phyloP scores from a whole-genome alignment of 768 basidiomycete species.

The Tricholoma matsutake region DNA sequence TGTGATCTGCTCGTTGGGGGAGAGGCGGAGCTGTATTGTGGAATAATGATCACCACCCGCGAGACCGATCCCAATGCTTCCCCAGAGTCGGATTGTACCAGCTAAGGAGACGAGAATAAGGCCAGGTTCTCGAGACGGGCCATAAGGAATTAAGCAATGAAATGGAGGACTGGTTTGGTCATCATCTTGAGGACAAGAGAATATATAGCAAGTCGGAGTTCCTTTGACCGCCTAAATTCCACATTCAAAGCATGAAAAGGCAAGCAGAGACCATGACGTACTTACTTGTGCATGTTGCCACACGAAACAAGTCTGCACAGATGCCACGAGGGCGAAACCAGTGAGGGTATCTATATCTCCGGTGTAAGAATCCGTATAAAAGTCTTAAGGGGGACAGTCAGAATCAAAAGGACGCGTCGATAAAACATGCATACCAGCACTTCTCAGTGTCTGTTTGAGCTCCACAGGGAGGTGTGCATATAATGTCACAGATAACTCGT shows the following conservation, averaged over 20 bases:
- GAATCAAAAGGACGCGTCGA: slow-evolving; percentile 1
- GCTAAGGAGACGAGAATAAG: slow-evolving; percentile 71
- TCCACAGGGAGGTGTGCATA: slow-evolving; percentile 72
- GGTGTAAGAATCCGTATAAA: slow-evolving; percentile 61
- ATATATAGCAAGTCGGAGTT: slow-evolving; percentile 80
- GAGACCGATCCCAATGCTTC: slow-evolving; percentile 78
- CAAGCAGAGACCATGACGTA: slow-evolving; percentile 20
- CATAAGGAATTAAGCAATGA: slow-evolving; percentile 67
- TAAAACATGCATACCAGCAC: slow-evolving; percentile 49
- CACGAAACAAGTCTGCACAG: slow-evolving; percentile 72
- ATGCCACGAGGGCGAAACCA: slow-evolving; percentile 72
- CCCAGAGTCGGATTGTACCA: slow-evolving; percentile 84
- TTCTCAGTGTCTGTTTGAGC: slow-evolving; percentile 67
- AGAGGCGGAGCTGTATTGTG: slow-evolving; percentile 46
- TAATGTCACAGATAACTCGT: slow-evolving; percentile 63
- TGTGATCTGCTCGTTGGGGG: slow-evolving; percentile 57
- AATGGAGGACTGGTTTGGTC: slow-evolving; percentile 41
- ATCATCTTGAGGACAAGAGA: slow-evolving; percentile 58
- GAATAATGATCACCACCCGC: slow-evolving; percentile 73
- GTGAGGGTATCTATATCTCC: slow-evolving; percentile 71
- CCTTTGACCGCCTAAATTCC: slow-evolving; percentile 53
- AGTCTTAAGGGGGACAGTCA: slow-evolving; percentile 42
- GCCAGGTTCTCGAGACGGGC: slow-evolving; percentile 75
- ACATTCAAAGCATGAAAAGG: neutral
- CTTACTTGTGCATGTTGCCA: slow-evolving; percentile 79